phyloP scores from a whole-genome alignment of 768 basidiomycete genomes.

The Mrakia frigida region DNA sequence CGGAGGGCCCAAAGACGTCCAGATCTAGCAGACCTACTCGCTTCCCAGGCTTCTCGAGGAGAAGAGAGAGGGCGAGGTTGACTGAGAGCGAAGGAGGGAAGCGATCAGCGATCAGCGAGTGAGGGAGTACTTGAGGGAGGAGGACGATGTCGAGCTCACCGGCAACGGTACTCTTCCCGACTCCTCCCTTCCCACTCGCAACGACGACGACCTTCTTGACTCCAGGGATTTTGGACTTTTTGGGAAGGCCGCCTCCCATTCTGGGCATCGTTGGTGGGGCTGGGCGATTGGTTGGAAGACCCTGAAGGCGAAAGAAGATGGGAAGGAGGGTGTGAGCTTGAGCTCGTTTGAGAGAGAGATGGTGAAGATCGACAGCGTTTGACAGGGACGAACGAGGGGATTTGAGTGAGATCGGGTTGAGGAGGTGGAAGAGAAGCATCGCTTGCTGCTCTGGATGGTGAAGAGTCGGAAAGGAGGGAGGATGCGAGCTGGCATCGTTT shows the following conservation, averaged over 20 bases:
- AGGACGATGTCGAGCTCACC: conserved; percentile 50
- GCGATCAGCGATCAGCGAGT: conserved; percentile 14
- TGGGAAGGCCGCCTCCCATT: conserved; percentile 42
- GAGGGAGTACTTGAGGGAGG: conserved; percentile 22
- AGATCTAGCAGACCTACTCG: conserved; percentile 86
- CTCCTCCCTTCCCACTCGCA: conserved; percentile 90
- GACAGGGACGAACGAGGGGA: conserved; percentile 14
- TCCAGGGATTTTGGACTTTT: conserved; percentile 50
- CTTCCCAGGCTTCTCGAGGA: conserved; percentile 45
- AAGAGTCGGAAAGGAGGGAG: neutral
- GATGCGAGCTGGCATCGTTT: conserved; percentile 16
- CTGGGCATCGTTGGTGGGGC: conserved; percentile 48
- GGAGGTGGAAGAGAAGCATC: neutral
- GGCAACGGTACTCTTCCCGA: conserved; percentile 90
- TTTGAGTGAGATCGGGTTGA: conserved; percentile 3
- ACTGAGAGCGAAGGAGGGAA: conserved; percentile 48
- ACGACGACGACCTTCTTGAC: conserved; percentile 78
- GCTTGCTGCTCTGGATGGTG: neutral
- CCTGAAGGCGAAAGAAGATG: conserved; percentile 11
- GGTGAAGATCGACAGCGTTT: too few relatives aligned
- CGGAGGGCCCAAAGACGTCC: conserved; percentile 90
- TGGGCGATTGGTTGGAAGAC: conserved; percentile 19
- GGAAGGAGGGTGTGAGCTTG: neutral
- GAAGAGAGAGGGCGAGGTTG: conserved; percentile 70
- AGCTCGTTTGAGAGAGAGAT: neutral